These are phyloP conservation scores for Iodosphaeria phyllophila DNA, from an alignment of 2,329 filamentous ascomycete genomes.

Conservation along the genomic window DNA sequence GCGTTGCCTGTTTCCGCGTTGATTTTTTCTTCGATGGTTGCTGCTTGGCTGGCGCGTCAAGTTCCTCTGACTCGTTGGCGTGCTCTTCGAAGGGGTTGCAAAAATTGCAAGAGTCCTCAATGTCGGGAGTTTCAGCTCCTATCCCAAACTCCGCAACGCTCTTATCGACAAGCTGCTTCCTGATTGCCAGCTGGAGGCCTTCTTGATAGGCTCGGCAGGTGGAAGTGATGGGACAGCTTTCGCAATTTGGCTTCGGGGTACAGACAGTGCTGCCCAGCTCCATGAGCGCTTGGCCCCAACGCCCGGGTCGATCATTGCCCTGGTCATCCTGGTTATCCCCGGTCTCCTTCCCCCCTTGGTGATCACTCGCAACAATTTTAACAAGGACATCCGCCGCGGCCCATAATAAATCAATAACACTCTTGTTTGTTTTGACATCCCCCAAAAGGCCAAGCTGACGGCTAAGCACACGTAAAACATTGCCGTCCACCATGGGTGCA, in stretches of 20 bases:
- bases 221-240: constrained; percentile 26
- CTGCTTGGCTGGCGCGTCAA: too few relatives aligned
- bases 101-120: constrained; percentile 30
- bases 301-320: constrained; percentile 30
- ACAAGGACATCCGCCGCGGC: constrained; percentile 36
- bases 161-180: constrained; percentile 2
- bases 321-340: constrained; percentile 4
- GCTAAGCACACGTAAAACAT: constrained; percentile 40
- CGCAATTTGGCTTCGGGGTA: constrained; percentile 37
- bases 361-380: constrained; percentile 26
- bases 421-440: constrained; percentile 36
- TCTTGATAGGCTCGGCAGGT: constrained; percentile 33
- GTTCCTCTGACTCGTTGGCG: too few relatives aligned
- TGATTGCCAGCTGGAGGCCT: constrained; percentile 16
- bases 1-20: constrained; percentile 7
- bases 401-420: constrained; percentile 34
- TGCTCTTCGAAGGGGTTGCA: constrained; percentile 26
- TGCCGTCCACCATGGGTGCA: constrained; percentile 44
- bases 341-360: too few relatives aligned
- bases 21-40: constrained; percentile 2
- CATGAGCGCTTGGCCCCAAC: constrained; percentile 48
- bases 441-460: constrained; percentile 37
- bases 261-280: constrained; percentile 46
- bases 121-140: constrained; percentile 15
- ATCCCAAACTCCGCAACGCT: background rate